phyloP scores from a whole-genome alignment of 1,284 basidiomycete genomes.

The Peniophora sp. region DNA sequence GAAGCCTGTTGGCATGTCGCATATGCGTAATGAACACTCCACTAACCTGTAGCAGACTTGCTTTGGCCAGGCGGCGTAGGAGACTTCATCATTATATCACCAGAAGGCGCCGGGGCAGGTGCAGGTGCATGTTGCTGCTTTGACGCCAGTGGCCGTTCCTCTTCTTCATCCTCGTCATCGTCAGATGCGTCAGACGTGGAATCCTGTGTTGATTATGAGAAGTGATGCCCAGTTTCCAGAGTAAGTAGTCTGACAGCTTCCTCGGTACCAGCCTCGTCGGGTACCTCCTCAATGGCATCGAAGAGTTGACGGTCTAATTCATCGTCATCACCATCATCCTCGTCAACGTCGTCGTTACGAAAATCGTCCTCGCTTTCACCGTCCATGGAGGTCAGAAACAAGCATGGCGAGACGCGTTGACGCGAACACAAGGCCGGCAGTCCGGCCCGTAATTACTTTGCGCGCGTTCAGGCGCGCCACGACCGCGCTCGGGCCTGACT shows the following conservation, averaged over 20 bases:
- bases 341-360: constrained; percentile 45
- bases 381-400: constrained; percentile 28
- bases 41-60: not conserved
- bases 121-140: not conserved
- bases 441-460: not conserved
- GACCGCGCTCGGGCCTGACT: constrained; percentile 5
- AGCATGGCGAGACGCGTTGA: not conserved
- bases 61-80: too few species aligned
- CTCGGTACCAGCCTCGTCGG: constrained; percentile 38
- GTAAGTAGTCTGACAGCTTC: constrained; percentile 10
- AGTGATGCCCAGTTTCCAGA: not conserved
- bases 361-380: constrained; percentile 61
- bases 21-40: not conserved
- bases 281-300: constrained; percentile 48
- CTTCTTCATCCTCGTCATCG: constrained; percentile 40
- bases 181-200: constrained; percentile 55
- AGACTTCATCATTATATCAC: too few species aligned
- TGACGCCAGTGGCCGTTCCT: constrained; percentile 13
- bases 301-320: constrained; percentile 49
- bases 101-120: not conserved
- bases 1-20: not conserved
- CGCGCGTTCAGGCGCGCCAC: constrained; percentile 1
- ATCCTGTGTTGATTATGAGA: constrained; percentile 42
- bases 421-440: constrained; percentile 1
- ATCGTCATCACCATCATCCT: constrained; percentile 37